Percentiles rank a stretch among this genome's conserved stretches.
Conservation (phyloP, 169 alveolate genomes). For the Babesia bigemina region DNA sequence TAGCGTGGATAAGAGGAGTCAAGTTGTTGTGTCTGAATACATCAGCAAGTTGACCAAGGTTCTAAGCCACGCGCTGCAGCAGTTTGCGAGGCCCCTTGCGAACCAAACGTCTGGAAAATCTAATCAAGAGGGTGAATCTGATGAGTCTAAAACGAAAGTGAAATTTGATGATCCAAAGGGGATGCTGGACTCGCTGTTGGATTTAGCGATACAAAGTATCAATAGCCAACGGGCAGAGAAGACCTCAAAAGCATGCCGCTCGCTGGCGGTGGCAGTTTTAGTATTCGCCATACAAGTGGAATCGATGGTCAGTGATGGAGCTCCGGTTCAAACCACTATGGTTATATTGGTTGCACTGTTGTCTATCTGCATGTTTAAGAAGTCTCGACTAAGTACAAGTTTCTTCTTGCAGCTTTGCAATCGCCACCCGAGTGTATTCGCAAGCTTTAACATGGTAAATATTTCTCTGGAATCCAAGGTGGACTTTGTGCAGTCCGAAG, state of each 20-base stretch:
- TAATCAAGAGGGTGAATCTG: background rate
- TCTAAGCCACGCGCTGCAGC: conserved; percentile 5
- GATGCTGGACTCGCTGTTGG: background rate
- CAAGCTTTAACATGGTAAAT: conserved; percentile 11
- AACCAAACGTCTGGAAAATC: background rate
- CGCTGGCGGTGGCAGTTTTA: conserved; percentile 7
- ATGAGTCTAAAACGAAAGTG: background rate
- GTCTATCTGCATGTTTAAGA: conserved; percentile 16
- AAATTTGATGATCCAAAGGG: background rate
- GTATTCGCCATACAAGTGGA: conserved; percentile 13
- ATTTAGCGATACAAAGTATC: conserved; percentile 9
- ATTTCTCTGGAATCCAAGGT: conserved; percentile 34
- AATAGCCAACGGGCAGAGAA: conserved; percentile 18
- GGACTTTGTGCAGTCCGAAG: conserved; percentile 52
- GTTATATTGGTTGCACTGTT: conserved; percentile 28
- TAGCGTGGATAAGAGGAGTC: background rate
- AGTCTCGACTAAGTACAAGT: conserved; percentile 25
- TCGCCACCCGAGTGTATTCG: conserved; percentile 31
- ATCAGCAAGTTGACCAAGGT: conserved; percentile 9
- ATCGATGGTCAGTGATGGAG: conserved; percentile 10
- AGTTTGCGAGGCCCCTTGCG: background rate
- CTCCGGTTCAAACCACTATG: conserved; percentile 15
- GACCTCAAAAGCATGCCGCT: conserved; percentile 16
- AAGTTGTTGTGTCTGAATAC: conserved; percentile 3
- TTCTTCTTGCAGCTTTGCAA: conserved; percentile 40